Evolutionary conservation across 148 eudicot species (phyloP), one percentile per base, ranked within the genome.

Genomic region (Spergularia bocconei): DNA sequence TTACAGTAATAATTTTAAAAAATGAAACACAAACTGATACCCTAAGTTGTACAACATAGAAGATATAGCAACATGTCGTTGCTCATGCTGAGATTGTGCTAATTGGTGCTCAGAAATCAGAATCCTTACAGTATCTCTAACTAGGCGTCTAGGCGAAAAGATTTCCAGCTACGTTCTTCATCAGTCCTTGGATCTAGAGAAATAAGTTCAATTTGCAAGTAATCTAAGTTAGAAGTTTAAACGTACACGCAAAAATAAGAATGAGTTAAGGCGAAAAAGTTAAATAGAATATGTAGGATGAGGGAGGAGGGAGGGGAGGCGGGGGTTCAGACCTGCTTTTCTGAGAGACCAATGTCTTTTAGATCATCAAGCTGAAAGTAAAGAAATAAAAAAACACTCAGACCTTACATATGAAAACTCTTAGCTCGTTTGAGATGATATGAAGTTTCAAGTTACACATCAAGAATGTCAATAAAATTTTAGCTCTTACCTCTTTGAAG

Each of bases 351-450:
- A 41, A 92, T 87, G 11, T 87, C 84, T 77, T 90, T 79, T 70
- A 92, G 82, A 80, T 92, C 97, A 39, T 90, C 91, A 58, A 92
- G 94, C 97, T 92, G 88, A 80, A 80, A 74, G 13, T 44, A 16
- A 5, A 2, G 38, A 17, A 74, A 48, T 17, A 76, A 58, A 20
- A 63, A 5, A 29, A 29, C 36, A 9, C 13, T 66, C 41, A 25
- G 13, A 52, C 29, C 13, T 14, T 25, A 25, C 4, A 13, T 0
- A 12, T 59, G 66, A 20, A 47, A 59, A 12, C 1, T 20, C 9
- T 21, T 13, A 5, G 20, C 15, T n/a, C 4, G 12, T 41, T 19
- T 11, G 54, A 2, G 13, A 5, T 5, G 5, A 63, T 48, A 33
- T 17, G 61, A 7, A 8, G 6, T 15, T 6, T 25, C 7, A 41